These are phyloP conservation scores for Stellera chamaejasme DNA, from an alignment of 345 rosid species.

Conservation along the genomic window DNA sequence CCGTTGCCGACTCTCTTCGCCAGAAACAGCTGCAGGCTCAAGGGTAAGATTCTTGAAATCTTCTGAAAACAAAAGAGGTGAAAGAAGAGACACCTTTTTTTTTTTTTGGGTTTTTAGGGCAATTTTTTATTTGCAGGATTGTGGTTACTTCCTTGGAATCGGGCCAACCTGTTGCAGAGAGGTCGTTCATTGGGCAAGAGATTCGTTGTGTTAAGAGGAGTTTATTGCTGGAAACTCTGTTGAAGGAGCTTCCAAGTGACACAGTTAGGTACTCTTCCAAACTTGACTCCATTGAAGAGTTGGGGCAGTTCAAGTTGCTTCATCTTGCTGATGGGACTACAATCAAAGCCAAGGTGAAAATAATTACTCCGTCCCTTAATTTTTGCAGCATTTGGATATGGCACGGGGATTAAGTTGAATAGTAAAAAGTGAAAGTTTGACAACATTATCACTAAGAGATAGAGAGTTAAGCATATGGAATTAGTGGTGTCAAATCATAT, in stretches of 20 bases:
- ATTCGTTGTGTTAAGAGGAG: conserved; percentile 49
- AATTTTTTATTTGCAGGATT: background rate
- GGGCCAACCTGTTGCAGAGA: background rate
- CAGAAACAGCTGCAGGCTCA: conserved; percentile 17
- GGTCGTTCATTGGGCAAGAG: conserved; percentile 19
- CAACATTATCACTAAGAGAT: too few relatives aligned
- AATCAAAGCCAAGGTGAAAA: background rate
- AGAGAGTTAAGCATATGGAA: too few relatives aligned
- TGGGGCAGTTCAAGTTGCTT: conserved; percentile 32
- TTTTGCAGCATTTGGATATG: too few relatives aligned
- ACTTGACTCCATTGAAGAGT: conserved; percentile 53
- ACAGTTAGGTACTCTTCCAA: conserved; percentile 59
- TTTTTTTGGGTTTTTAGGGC: background rate
- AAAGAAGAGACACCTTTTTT: background rate
- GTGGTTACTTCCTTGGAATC: background rate
- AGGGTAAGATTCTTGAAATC: conserved; percentile 1
- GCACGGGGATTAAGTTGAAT: too few relatives aligned
- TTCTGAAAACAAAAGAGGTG: too few relatives aligned
- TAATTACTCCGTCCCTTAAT: too few relatives aligned
- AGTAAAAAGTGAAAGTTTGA: too few relatives aligned
- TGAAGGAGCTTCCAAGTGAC: conserved; percentile 42
- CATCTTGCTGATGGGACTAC: conserved; percentile 12
- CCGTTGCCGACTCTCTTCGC: conserved; percentile 42
- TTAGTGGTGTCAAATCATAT: too few relatives aligned
- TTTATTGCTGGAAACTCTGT: conserved; percentile 46